A percentile compares a stretch with the other conserved stretches of the same genome.
These are phyloP conservation scores for Russula ochroleuca DNA, from an alignment of 768 basidiomycete genomes.

Conservation along the genomic window DNA sequence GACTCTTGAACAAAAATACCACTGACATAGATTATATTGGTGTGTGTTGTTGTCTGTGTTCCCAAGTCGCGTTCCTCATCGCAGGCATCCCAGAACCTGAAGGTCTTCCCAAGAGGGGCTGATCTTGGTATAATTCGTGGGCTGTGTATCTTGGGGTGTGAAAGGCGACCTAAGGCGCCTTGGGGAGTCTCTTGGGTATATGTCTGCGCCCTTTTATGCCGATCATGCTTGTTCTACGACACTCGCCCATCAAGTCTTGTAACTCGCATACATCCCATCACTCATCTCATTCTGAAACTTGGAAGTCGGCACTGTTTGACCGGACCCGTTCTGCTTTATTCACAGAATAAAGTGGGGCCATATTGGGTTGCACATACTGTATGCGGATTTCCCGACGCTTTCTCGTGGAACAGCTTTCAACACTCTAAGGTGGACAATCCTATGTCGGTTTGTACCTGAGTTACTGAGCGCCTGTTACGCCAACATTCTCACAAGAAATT, in stretches of 20 bases:
- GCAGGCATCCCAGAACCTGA: constrained; percentile 12
- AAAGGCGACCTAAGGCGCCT: background rate
- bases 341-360: background rate
- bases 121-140: background rate
- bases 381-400: no score
- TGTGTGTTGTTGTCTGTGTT: background rate
- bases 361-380: background rate
- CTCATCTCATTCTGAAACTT: background rate
- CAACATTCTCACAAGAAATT: no score
- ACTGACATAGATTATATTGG: constrained; percentile 24
- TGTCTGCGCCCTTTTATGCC: background rate
- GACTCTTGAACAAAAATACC: constrained; percentile 4
- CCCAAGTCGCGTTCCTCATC: background rate
- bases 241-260: constrained; percentile 3
- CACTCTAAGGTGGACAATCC: background rate
- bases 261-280: constrained; percentile 1
- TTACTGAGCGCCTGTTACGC: no score
- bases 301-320: background rate
- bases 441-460: background rate
- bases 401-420: background rate
- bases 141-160: background rate
- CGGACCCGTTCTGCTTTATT: no score
- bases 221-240: background rate
- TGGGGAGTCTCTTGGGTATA: background rate
- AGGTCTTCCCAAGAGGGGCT: constrained; percentile 19